A percentile compares a stretch with the other conserved stretches of the same genome.
These are phyloP conservation scores for Acer campestre DNA, from an alignment of 345 rosid species.

Conservation along the genomic window DNA sequence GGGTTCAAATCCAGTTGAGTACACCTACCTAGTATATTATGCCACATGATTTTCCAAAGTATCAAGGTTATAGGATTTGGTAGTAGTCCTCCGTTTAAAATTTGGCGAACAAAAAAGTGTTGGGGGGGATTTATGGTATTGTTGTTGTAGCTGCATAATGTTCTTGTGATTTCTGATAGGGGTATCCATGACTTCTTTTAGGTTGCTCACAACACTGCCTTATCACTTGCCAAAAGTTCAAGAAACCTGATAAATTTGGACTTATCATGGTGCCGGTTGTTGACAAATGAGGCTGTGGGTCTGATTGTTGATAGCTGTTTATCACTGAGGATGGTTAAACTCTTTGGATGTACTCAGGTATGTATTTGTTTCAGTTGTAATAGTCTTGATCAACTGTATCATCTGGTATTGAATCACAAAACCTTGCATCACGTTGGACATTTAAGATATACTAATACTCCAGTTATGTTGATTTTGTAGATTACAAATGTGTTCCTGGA, in stretches of 20 bases:
- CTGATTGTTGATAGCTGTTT: conserved; percentile 82
- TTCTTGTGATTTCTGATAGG: neutral
- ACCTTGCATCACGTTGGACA: neutral
- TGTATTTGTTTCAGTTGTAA: neutral
- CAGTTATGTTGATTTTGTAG: conserved; percentile 41
- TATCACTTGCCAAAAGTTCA: conserved; percentile 61
- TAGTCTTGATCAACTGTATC: neutral
- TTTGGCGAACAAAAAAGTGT: neutral
- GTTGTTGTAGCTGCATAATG: neutral
- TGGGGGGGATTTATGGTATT: neutral
- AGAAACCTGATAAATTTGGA: conserved; percentile 61
- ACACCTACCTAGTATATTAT: neutral
- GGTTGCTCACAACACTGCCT: conserved; percentile 72
- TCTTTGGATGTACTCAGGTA: conserved; percentile 96
- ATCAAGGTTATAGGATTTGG: no score
- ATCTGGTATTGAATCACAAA: neutral
- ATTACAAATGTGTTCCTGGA: conserved; percentile 59
- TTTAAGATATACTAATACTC: conserved; percentile 1
- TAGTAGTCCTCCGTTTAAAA: no score
- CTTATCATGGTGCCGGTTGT: conserved; percentile 79
- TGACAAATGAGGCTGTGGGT: conserved; percentile 69
- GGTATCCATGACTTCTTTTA: conserved; percentile 26
- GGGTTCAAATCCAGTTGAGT: neutral
- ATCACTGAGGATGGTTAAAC: conserved; percentile 62
- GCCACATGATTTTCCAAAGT: neutral